Evolutionary conservation across 2,329 filamentous ascomycete genomes (phyloP), one percentile per base, ranked within the genome.

Genomic region (Orbilia brochopaga): DNA sequence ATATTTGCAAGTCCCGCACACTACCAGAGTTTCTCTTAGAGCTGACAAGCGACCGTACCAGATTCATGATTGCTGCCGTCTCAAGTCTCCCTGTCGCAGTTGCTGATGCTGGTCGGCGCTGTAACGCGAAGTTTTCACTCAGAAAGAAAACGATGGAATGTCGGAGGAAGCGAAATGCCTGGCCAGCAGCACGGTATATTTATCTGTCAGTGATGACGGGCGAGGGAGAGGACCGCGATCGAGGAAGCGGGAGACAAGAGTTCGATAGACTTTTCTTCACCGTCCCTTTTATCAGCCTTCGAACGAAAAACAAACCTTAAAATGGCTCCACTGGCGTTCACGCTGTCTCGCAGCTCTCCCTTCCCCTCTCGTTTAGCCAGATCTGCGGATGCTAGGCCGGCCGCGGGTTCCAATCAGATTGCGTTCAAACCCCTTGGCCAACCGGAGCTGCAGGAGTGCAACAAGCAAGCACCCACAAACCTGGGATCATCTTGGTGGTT

Each of bases 1-100:
- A 70, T 64, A 70, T 70, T 27, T 64, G 66, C 50, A 70, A 30
- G 55, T 70, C 66, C 50, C 66, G 50, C 15, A 60, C 54, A n/a
- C 59, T 40, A 21, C 46, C 55, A 13, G 59, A 64, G 27, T 54
- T 30, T 52, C 59, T 70, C 66, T 70, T 70, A 24, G 66, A 70
- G 32, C 48, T 70, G 35, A 70, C 66, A 40, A 70, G 59, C 59
- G 66, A 70, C 66, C 66, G 66, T 24, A 70, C 66, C 55, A 70
- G 54, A 64, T 70, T 70, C 66, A 70, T 70, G 32, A 58, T 60
- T 35, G 50, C 51, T 23, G 30, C 59, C 32, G 32, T 37, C 13
- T 37, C 32, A 7, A n/a, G 6, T 46, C 54, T 64, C 42, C 54
- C 23, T 50, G 32, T 40, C 53, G 37, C 65, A 48, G 54, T 59